Evolutionary conservation across 1,284 basidiomycete genomes (phyloP), one percentile per base, ranked within the genome.

Genomic region (Puccinia triticina): DNA sequence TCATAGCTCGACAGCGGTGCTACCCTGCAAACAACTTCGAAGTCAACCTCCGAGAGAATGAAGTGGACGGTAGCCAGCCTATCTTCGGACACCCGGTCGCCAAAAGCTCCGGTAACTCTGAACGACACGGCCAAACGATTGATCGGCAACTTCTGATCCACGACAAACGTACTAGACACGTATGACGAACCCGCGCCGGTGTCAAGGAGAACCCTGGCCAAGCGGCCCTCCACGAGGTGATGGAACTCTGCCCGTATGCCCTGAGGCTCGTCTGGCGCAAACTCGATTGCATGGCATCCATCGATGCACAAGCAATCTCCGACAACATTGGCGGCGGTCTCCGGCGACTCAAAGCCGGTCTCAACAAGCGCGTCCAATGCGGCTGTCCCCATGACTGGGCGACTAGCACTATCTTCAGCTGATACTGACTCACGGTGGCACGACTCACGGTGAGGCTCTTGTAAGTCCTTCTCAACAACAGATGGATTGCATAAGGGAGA

Each of bases 151-250:
- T 26, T n/a, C 1, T 2, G 11, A 23, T 59, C 26, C 5, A 18
- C 4, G 14, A 59, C 53, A 57, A 76, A 59, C 1, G 14, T 12
- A 0, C 18, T 32, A 16, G 74, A 55, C 29, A 76, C 40, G 23
- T 76, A 76, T 18, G 18, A 57, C 64, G 21, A 67, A 34, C 55
- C 40, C 40, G 74, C 74, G 40, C 74, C 74, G 16, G 74, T 76
- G 53, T 76, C 74, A 12, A 76, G 18, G 53, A 76, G 59, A n/a
- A 76, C 59, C 59, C 59, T 59, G 59, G 59, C 59, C 40, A 59
- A 43, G 37, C 37, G 64, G 64, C 18, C 64, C 64, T 43, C 64
- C 11, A 67, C 11, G 1, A 2, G 34, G 34, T 67, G 37, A 40
- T n/a, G 34, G 37, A 67, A 67, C 21, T 67, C 37, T 0, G 64